Evolutionary conservation across 2,329 filamentous ascomycete genomes (phyloP).

Genomic region (Penicillium oxalicum): DNA sequence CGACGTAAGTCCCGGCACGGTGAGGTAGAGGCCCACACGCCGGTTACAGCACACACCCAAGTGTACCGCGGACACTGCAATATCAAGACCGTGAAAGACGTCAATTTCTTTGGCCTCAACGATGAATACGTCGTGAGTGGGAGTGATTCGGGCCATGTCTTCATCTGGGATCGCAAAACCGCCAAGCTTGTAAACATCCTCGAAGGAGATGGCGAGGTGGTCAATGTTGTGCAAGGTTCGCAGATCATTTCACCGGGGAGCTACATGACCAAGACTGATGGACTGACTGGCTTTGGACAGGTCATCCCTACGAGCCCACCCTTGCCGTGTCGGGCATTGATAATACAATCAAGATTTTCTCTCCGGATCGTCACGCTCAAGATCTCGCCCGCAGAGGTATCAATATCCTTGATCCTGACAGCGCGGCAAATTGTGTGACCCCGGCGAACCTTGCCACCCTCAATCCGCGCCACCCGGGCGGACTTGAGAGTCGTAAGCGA

Average conservation of each 20-base stretch:
- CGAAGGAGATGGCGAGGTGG: constrained; percentile 62
- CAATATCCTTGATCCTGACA: constrained; percentile 50
- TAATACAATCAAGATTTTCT: constrained; percentile 64
- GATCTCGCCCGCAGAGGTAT: constrained; percentile 52
- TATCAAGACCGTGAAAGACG: constrained; percentile 62
- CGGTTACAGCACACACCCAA: constrained; percentile 52
- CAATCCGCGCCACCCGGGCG: constrained; percentile 29
- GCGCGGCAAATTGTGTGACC: constrained; percentile 26
- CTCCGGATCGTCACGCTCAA: constrained; percentile 53
- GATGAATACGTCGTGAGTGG: constrained; percentile 65
- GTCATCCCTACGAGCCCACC: constrained; percentile 62
- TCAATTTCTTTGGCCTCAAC: constrained; percentile 61
- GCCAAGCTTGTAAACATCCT: constrained; percentile 58
- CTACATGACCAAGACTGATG: too few species aligned
- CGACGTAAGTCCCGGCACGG: constrained; percentile 45
- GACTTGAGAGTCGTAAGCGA: constrained; percentile 52
- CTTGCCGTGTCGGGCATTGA: constrained; percentile 63
- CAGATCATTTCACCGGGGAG: too few species aligned
- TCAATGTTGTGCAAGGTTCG: constrained; percentile 60
- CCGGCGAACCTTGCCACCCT: constrained; percentile 30
- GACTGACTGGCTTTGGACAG: constrained; percentile 25
- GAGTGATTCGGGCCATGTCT: constrained; percentile 60
- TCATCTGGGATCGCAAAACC: constrained; percentile 63
- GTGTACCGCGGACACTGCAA: constrained; percentile 61
- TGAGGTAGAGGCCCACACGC: constrained; percentile 49